These are phyloP conservation scores for Psidium guajava DNA, from an alignment of 345 rosid genomes.

Conservation along the genomic window DNA sequence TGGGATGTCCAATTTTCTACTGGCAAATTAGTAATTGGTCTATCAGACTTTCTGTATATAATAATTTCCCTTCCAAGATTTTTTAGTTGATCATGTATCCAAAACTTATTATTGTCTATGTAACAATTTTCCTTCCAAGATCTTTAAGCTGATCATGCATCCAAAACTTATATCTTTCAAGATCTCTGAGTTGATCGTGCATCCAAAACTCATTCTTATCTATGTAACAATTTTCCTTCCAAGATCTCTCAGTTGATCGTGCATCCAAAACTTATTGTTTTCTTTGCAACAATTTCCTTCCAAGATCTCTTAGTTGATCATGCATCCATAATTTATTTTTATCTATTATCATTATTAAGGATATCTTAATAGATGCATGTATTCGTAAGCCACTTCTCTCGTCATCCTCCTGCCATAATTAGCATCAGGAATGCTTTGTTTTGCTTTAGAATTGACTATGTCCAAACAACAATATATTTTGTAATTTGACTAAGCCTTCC, in stretches of 20 bases:
- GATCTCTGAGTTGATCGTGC: too few relatives aligned
- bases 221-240: not conserved
- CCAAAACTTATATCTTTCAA: too few relatives aligned
- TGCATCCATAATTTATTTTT: too few relatives aligned
- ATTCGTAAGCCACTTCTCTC: not conserved
- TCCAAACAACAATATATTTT: not conserved
- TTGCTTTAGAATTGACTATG: not conserved
- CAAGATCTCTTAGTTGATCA: too few relatives aligned
- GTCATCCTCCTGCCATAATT: too few relatives aligned
- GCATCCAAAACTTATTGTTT: not conserved
- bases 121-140: too few relatives aligned
- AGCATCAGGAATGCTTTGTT: too few relatives aligned
- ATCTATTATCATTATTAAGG: not conserved
- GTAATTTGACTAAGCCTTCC: not conserved
- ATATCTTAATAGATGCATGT: not conserved
- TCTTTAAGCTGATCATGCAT: too few relatives aligned
- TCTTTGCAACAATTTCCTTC: too few relatives aligned
- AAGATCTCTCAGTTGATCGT: not conserved
- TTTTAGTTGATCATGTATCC: not conserved
- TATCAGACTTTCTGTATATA: not conserved
- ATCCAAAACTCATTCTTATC: too few relatives aligned
- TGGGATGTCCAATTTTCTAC: not conserved
- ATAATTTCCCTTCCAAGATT: not conserved
- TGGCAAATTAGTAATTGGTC: not conserved
- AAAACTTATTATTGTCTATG: too few relatives aligned